Evolutionary conservation across 2,329 filamentous ascomycete species (phyloP), one percentile per base, ranked within the genome.

Genomic region (Coniochaeta pulveracea): DNA sequence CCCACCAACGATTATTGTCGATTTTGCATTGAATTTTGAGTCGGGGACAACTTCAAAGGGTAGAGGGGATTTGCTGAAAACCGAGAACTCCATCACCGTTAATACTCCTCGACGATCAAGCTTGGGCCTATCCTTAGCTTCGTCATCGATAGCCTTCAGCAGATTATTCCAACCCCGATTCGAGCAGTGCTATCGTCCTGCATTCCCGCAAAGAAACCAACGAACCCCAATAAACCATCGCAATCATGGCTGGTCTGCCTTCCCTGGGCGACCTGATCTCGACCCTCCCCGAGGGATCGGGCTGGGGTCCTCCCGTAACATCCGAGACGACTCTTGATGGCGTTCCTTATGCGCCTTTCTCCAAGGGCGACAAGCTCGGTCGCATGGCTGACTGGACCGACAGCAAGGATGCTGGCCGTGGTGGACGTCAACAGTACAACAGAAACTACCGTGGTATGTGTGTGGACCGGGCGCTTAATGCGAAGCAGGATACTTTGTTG

Each of bases 311-410:
- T 34, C 60, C 82, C 40, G 75, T 81, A 46, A 81, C 86, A 40
- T 76, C 66, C 49, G 85, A 94, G 57, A 93, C 85, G 43, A 94
- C 84, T 41, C 74, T 96, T 50, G 80, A 93, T 56, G 91, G 91
- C 55, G 85, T 96, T 32, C 91, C 91, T 24, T 98, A 95, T 60
- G 91, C 91, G 48, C 91, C 91, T 40, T 98, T 91, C 69, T 95
- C 88, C 46, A 98, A 98, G 64, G 86, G 85, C 56, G 91, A 98
- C 69, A 96, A 95, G 72, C 71, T 98, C 39, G 91, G 91, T 53
- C 88, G 91, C 58, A 96, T 98, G 88, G 91, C 91, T 40, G 91
- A 98, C 69, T 98, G 91, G 91, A 93, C 88, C 12, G 91, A 95
- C 55, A 78, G 83, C 57, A 95, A 95, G 64, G 85, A 91, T 47